Evolutionary conservation across 352 stramenopile species (phyloP), one percentile per base, ranked within the genome.

Genomic region (Globisporangium alternatum): DNA sequence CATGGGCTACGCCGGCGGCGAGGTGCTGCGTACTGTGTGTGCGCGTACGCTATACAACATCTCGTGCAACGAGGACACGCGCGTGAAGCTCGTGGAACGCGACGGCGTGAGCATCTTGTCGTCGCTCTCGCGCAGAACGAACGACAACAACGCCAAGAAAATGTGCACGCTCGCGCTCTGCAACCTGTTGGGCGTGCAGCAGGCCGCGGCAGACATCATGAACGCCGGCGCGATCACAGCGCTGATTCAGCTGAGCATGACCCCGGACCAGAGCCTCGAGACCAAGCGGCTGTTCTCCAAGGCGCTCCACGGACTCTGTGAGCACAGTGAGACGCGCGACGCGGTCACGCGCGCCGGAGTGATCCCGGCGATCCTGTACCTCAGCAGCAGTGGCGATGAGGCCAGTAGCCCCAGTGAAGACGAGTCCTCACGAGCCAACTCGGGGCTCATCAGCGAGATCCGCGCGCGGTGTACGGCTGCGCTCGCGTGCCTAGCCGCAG

Each of bases 131-230:
- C 55, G 74, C 7, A 53, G 68, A 30, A 68, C 70, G 17, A 69
- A 19, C 31, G 70, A 71, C 51, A 60, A 70, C 4, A 70, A 92
- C 12, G 77, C 74, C 15, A 86, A 87, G 60, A 84, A 89, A 56
- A 88, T 95, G 81, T 90, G 80, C 60, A 95, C 83, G 0, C 60
- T 95, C 4, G 78, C 86, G 7, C 52, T 95, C 9, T 95, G 83
- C 49, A 95, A 93, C 56, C 58, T 95, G 53, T 64, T 95, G 5
- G 89, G 74, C 53, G 86, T 93, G 5, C 79, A 90, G 13, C 84
- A 91, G 54, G 83, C 82, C 17, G 81, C 82, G 5, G 70, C 80
- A 0, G 81, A 91, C 28, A 91, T 93, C 54, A 74, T 91, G 53
- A 75, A 74, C 10, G 75, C 80, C 13, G 86, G 86, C 7, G 86